Evolutionary conservation across 2,329 filamentous ascomycete species (phyloP).

Genomic region (Nigrospora sphaerica): DNA sequence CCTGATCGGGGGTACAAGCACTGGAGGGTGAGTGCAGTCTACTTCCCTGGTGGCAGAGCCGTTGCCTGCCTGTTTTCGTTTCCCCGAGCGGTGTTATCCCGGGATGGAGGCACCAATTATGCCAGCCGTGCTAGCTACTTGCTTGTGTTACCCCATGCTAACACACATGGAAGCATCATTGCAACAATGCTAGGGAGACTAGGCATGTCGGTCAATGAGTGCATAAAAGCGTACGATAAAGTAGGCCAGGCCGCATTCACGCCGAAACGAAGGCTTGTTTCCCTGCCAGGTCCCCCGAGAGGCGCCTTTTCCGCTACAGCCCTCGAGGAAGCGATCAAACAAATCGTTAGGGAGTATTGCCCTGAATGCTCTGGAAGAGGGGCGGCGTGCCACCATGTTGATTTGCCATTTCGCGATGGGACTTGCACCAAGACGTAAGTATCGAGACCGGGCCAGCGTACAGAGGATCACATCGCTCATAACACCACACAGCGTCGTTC

Average conservation of each 20-base stretch:
- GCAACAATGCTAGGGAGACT: slow-evolving; percentile 21
- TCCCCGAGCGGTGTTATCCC: no score
- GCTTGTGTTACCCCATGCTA: not conserved
- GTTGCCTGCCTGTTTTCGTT: no score
- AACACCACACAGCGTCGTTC: slow-evolving; percentile 11
- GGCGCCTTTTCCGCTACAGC: slow-evolving; percentile 16
- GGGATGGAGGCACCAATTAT: no score
- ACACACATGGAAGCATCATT: slow-evolving; percentile 12
- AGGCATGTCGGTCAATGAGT: slow-evolving; percentile 15
- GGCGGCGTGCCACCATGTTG: slow-evolving; percentile 12
- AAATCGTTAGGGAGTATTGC: slow-evolving; percentile 10
- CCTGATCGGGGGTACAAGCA: slow-evolving; percentile 16
- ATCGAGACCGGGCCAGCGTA: not conserved
- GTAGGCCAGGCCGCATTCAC: slow-evolving; percentile 12
- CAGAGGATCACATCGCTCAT: not conserved
- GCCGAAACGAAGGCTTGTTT: slow-evolving; percentile 7
- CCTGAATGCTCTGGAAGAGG: slow-evolving; percentile 5
- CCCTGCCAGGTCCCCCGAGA: slow-evolving; percentile 5
- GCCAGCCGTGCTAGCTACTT: not conserved
- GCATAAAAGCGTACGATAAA: slow-evolving; percentile 13
- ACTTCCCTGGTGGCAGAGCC: not conserved
- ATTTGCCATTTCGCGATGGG: slow-evolving; percentile 11
- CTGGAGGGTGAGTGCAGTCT: slow-evolving; percentile 10
- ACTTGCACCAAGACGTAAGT: slow-evolving; percentile 17
- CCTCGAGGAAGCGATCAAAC: slow-evolving; percentile 15